Evolutionary conservation across 139 green algal genomes (phyloP).

Genomic region (Nannochloris sp.): DNA sequence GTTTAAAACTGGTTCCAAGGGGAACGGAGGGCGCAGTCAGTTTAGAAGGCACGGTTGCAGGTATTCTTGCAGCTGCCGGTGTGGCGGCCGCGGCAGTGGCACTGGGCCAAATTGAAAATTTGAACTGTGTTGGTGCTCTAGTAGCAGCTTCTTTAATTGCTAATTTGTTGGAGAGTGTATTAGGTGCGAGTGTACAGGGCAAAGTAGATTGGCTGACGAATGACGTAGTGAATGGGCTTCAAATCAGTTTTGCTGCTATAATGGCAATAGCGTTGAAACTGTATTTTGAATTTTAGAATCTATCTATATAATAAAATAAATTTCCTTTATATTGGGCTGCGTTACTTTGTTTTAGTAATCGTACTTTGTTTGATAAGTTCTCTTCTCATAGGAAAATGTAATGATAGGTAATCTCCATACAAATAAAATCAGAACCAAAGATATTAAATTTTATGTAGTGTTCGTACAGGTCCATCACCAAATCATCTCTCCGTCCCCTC

Average conservation of each 20-base stretch:
- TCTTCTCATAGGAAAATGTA: no score
- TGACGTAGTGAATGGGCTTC: constrained; percentile 92
- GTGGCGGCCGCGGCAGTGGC: constrained; percentile 45
- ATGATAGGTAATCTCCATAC: background rate
- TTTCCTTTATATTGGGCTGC: no score
- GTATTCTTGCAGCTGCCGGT: constrained; percentile 48
- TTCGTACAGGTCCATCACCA: background rate
- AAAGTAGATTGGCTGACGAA: constrained; percentile 82
- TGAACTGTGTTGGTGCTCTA: constrained; percentile 22
- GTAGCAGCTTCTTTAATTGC: constrained; percentile 58
- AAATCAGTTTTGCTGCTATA: constrained; percentile 79
- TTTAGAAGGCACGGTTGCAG: constrained; percentile 84
- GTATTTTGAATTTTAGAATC: background rate
- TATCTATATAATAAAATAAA: no score
- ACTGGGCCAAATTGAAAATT: constrained; percentile 36
- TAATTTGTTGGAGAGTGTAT: constrained; percentile 83
- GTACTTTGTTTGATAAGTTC: no score
- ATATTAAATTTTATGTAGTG: background rate
- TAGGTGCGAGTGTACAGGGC: constrained; percentile 81
- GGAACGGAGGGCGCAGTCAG: constrained; percentile 95
- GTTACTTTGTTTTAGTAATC: no score
- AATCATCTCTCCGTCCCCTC: background rate
- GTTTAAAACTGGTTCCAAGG: constrained; percentile 67
- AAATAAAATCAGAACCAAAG: background rate
- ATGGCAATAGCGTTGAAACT: constrained; percentile 36